A percentile compares a stretch with the other conserved stretches of the same genome.
Evolutionary conservation across 2,329 filamentous ascomycete genomes (phyloP).

Genomic region (Coniochaeta pulveracea): DNA sequence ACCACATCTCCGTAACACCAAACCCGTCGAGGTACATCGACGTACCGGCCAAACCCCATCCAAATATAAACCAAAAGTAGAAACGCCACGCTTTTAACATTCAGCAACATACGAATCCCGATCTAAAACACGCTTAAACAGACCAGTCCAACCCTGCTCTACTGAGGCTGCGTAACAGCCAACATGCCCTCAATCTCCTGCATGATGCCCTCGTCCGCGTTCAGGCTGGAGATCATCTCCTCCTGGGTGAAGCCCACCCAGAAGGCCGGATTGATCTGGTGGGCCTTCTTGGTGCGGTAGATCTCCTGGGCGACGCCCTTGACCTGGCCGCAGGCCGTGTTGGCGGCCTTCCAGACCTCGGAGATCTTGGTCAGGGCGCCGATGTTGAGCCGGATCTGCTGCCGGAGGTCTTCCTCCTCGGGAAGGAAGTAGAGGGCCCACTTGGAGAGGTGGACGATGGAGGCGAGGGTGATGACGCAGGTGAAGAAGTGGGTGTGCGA

Average conservation of each 20-base stretch:
- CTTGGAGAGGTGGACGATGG: conserved; percentile 71
- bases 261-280: conserved; percentile 38
- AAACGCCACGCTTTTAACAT: background rate
- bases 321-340: conserved; percentile 59
- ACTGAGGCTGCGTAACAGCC: conserved; percentile 9
- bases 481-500: conserved; percentile 78
- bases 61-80: too few relatives aligned
- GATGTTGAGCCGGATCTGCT: conserved; percentile 69
- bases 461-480: conserved; percentile 66
- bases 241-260: conserved; percentile 44
- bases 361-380: conserved; percentile 61
- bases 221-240: conserved; percentile 42
- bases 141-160: background rate
- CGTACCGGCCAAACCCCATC: too few relatives aligned
- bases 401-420: conserved; percentile 56
- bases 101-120: too few relatives aligned
- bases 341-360: conserved; percentile 62
- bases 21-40: too few relatives aligned
- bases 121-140: background rate
- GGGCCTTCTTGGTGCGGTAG: conserved; percentile 45
- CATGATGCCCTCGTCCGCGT: conserved; percentile 48
- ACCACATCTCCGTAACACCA: too few relatives aligned
- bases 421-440: conserved; percentile 57
- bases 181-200: conserved; percentile 37
- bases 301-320: conserved; percentile 71